These are phyloP conservation scores for Zanthoxylum bungeanum DNA, from an alignment of 345 rosid species.

Conservation along the genomic window DNA sequence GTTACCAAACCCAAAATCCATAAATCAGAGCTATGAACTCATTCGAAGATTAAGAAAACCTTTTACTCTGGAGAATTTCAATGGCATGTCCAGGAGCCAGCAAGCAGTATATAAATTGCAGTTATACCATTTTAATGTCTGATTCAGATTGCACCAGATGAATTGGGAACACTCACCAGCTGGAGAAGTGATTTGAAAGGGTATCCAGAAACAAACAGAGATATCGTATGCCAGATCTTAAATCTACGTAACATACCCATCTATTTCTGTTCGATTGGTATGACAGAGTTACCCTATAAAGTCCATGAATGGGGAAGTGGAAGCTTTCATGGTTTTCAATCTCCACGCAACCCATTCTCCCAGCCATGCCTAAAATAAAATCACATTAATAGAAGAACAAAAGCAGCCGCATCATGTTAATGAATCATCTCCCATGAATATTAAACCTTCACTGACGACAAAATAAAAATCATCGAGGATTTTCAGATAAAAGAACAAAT, in stretches of 20 bases:
- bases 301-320: conserved; percentile 5
- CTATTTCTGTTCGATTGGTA: background rate
- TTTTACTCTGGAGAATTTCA: too few relatives aligned
- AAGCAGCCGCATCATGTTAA: background rate
- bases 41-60: too few relatives aligned
- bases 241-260: background rate
- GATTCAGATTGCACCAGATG: background rate
- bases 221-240: background rate
- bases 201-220: background rate
- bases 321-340: conserved; percentile 11
- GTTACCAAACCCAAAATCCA: too few relatives aligned
- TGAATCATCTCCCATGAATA: background rate
- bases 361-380: conserved; percentile 13
- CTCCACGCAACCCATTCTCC: conserved; percentile 17
- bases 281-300: background rate
- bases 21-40: too few relatives aligned
- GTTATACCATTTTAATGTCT: background rate
- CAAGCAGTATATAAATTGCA: too few relatives aligned
- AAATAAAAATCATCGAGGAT: background rate
- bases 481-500: background rate
- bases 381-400: background rate
- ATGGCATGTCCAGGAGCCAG: too few relatives aligned
- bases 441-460: background rate
- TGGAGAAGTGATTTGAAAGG: background rate
- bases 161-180: background rate